A percentile compares a stretch with the other conserved stretches of the same genome.
Conservation (phyloP, 768 basidiomycete species). For the Lentinula raphanica region DNA sequence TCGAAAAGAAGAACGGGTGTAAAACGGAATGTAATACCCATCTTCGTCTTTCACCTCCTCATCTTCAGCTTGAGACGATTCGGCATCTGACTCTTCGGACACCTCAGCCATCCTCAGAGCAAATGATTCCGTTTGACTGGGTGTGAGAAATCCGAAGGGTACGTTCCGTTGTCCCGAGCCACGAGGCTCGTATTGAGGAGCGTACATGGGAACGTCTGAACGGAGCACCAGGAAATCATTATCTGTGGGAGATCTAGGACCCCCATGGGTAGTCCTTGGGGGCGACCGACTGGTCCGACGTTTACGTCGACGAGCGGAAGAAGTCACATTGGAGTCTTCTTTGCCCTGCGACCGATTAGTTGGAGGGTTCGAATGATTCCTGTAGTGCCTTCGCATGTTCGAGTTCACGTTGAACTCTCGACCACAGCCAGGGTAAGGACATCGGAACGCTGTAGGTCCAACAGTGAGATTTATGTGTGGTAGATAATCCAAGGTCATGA, state of each 20-base stretch:
- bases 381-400: constrained; percentile 77
- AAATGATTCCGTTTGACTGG: not conserved
- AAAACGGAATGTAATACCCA: not conserved
- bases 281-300: not conserved
- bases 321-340: not conserved
- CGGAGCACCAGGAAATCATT: not conserved
- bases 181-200: not conserved
- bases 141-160: not conserved
- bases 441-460: constrained; percentile 59
- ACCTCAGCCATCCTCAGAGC: not conserved
- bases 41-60: constrained; percentile 1
- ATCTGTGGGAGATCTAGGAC: not conserved
- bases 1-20: not conserved
- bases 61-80: not conserved
- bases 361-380: constrained; percentile 44
- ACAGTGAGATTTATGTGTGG: not conserved
- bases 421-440: constrained; percentile 69
- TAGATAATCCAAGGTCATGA: not conserved
- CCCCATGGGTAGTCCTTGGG: not conserved
- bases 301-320: not conserved
- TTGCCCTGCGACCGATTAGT: not conserved
- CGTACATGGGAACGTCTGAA: constrained; percentile 2
- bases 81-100: constrained; percentile 5
- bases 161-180: not conserved
- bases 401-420: constrained; percentile 80